Percentiles rank a stretch among this genome's conserved stretches.
These are phyloP conservation scores for Cryptosporidium muris DNA, from an alignment of 169 alveolate species.

Conservation along the genomic window DNA sequence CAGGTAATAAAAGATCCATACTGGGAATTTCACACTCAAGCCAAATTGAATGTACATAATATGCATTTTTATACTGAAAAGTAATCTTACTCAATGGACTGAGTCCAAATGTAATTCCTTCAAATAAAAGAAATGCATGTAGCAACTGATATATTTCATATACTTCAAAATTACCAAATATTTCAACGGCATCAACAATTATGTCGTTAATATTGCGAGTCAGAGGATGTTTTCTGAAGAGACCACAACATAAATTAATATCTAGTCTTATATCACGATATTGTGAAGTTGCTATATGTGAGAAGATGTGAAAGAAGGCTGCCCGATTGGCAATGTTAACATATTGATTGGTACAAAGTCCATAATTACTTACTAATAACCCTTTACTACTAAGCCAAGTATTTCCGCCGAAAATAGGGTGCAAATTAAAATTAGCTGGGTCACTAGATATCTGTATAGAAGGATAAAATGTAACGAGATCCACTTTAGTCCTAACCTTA, in stretches of 20 bases:
- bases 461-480: too few species aligned
- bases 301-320: constrained; percentile 12
- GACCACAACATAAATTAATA: neutral
- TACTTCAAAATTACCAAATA: constrained; percentile 8
- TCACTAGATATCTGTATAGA: too few species aligned
- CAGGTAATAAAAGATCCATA: constrained; percentile 8
- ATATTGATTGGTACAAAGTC: neutral
- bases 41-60: neutral
- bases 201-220: neutral
- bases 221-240: neutral
- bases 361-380: neutral
- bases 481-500: too few species aligned
- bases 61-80: neutral
- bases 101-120: neutral
- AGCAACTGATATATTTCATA: constrained; percentile 10
- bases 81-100: neutral
- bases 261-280: neutral
- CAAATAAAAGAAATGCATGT: constrained; percentile 12
- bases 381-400: neutral
- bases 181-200: neutral
- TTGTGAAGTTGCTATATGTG: constrained; percentile 1
- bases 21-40: neutral
- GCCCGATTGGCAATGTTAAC: constrained; percentile 30
- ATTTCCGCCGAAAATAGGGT: too few species aligned
- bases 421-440: too few species aligned